phyloP scores from a whole-genome alignment of 2,329 filamentous ascomycete species.

The Corynespora cassiicola region DNA sequence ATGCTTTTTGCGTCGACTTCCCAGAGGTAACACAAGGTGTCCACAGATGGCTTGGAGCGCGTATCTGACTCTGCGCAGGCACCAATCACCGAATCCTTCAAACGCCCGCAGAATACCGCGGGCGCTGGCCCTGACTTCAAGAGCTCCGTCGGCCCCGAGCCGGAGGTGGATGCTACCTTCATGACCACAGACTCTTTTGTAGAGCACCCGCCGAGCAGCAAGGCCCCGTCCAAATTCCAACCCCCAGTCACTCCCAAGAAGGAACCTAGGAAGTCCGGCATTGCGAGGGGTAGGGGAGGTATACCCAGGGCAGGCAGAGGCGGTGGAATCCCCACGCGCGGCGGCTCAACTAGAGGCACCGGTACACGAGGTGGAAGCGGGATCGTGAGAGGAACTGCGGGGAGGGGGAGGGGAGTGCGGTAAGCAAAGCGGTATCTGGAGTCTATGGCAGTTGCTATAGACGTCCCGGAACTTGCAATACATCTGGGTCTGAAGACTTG shows the following conservation, averaged over 20 bases:
- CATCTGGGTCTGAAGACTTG: too few relatives aligned
- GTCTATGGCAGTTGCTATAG: too few relatives aligned
- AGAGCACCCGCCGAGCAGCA: slow-evolving; percentile 74
- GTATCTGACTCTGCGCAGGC: slow-evolving; percentile 59
- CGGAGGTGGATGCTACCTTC: slow-evolving; percentile 79
- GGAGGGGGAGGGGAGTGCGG: slow-evolving; percentile 38
- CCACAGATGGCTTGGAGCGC: not conserved
- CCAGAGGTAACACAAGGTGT: slow-evolving; percentile 70
- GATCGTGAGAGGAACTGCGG: slow-evolving; percentile 42
- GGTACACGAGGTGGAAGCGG: slow-evolving; percentile 43
- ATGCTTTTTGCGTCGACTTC: slow-evolving; percentile 98
- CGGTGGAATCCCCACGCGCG: slow-evolving; percentile 41
- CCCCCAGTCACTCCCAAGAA: slow-evolving; percentile 43
- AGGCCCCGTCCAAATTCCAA: slow-evolving; percentile 51
- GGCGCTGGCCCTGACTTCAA: slow-evolving; percentile 27
- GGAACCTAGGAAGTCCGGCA: slow-evolving; percentile 22
- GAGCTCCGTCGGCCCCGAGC: slow-evolving; percentile 30
- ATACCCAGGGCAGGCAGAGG: slow-evolving; percentile 43
- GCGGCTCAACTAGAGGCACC: slow-evolving; percentile 37
- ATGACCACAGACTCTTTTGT: slow-evolving; percentile 94
- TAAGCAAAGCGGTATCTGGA: too few relatives aligned
- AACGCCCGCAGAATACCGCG: slow-evolving; percentile 43
- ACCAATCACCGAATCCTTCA: slow-evolving; percentile 83
- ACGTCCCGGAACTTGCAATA: too few relatives aligned
- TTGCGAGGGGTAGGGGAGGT: slow-evolving; percentile 36